Conservation (phyloP, 441 rosid species). For the Pelargonium cotyledonis region DNA sequence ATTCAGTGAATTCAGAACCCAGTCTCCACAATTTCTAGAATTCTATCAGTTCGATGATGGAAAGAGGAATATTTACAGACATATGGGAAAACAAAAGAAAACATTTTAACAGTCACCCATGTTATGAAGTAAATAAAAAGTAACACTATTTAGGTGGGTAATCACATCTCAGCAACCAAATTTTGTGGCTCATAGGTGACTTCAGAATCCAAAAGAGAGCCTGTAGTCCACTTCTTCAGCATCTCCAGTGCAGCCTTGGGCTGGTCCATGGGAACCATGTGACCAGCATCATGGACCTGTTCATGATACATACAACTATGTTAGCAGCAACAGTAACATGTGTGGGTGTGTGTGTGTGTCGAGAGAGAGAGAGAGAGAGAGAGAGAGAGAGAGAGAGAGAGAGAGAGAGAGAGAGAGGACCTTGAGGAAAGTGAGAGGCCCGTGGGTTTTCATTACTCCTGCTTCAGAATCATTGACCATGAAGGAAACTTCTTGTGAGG, state of each 20-base stretch:
- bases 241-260: conserved; percentile 82
- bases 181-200: conserved; percentile 21
- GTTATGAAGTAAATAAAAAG: neutral
- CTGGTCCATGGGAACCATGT: conserved; percentile 99
- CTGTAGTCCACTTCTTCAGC: conserved; percentile 78
- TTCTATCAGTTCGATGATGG: neutral
- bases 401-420: conserved; percentile 29
- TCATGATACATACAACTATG: conserved; percentile 7
- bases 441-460: conserved; percentile 55
- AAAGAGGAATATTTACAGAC: neutral
- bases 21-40: neutral
- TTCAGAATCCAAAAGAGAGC: conserved; percentile 30
- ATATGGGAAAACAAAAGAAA: neutral
- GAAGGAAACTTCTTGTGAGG: conserved; percentile 54
- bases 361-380: conserved; percentile 3
- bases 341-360: neutral
- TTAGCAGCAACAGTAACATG: conserved; percentile 14
- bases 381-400: neutral
- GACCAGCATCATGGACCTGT: conserved; percentile 87
- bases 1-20: neutral
- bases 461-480: conserved; percentile 65
- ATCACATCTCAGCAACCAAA: conserved; percentile 52
- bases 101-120: neutral
- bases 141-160: neutral
- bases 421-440: conserved; percentile 84